Percentiles rank a stretch among this genome's conserved stretches.
Conservation (phyloP, 1,284 basidiomycete species). For the Puccinia hordei region DNA sequence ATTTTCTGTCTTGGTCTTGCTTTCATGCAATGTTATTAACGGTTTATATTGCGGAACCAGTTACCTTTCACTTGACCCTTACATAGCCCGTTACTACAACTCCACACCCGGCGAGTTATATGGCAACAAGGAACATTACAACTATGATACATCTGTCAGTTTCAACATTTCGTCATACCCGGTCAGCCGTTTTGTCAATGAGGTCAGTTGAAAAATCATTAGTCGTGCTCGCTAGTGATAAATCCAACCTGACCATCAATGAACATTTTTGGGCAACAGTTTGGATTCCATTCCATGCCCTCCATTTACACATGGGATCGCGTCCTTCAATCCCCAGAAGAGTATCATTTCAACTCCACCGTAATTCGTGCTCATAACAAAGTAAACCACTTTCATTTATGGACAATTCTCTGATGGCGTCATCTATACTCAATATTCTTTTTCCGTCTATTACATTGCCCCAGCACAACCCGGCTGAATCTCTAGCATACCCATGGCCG, state of each 20-base stretch:
- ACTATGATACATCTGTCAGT: slow-evolving; percentile 66
- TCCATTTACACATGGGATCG: slow-evolving; percentile 69
- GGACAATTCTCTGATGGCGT: neutral
- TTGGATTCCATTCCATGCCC: slow-evolving; percentile 71
- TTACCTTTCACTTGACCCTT: slow-evolving; percentile 66
- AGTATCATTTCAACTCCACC: slow-evolving; percentile 68
- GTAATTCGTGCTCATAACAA: slow-evolving; percentile 68
- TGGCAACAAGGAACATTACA: slow-evolving; percentile 67
- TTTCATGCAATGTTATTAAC: slow-evolving; percentile 6
- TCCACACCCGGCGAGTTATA: slow-evolving; percentile 65
- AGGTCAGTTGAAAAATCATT: slow-evolving; percentile 54
- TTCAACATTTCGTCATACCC: slow-evolving; percentile 68
- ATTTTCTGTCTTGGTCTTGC: neutral
- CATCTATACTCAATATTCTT: neutral
- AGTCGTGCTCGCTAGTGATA: neutral
- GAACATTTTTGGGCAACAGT: slow-evolving; percentile 54
- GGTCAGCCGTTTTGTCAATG: slow-evolving; percentile 67
- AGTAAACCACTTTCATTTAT: slow-evolving; percentile 57
- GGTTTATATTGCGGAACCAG: slow-evolving; percentile 57
- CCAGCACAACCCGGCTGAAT: slow-evolving; percentile 54
- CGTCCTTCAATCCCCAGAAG: slow-evolving; percentile 63
- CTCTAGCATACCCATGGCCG: slow-evolving; percentile 54
- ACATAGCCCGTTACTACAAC: slow-evolving; percentile 65
- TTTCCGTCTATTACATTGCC: neutral
- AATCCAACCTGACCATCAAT: neutral